phyloP scores from a whole-genome alignment of 768 basidiomycete species.

The Dentipellis sp. region DNA sequence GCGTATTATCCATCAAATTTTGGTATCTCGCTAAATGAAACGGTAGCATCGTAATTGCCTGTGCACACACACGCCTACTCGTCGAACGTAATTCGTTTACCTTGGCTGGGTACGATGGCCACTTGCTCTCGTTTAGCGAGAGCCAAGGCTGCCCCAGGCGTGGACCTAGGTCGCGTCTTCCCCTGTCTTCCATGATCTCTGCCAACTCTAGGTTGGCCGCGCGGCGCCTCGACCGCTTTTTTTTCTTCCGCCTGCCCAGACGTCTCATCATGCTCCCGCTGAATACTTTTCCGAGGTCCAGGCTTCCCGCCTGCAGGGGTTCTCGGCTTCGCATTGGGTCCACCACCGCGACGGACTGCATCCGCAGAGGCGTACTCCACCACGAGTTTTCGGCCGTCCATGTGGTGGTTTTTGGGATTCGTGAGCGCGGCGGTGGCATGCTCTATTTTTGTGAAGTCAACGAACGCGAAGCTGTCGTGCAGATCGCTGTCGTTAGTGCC shows the following conservation, averaged over 20 bases:
- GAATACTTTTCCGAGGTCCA: background rate
- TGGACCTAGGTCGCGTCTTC: conserved; percentile 32
- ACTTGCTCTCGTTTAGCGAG: conserved; percentile 67
- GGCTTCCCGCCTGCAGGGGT: background rate
- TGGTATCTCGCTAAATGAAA: too few species aligned
- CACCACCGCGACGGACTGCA: conserved; percentile 77
- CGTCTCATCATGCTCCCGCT: background rate
- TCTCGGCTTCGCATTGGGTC: conserved; percentile 5
- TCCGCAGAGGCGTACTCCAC: conserved; percentile 88
- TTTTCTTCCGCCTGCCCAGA: background rate
- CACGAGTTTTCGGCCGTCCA: conserved; percentile 77
- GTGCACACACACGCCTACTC: conserved; percentile 6
- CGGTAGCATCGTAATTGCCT: too few species aligned
- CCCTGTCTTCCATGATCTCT: conserved; percentile 1
- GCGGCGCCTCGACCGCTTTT: background rate
- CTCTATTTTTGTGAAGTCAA: conserved; percentile 77
- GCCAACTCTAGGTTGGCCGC: background rate
- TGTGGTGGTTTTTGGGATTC: conserved; percentile 75
- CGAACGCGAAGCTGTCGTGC: conserved; percentile 72
- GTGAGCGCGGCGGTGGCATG: conserved; percentile 76
- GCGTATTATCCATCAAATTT: too few species aligned
- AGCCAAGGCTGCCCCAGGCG: conserved; percentile 75
- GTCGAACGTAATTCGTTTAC: conserved; percentile 67
- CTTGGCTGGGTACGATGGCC: conserved; percentile 62
- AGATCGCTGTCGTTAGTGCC: too few species aligned